Percentiles rank a stretch among this genome's conserved stretches.
These are phyloP conservation scores for Castanea crenata DNA, from an alignment of 306 rosid species.

Conservation along the genomic window DNA sequence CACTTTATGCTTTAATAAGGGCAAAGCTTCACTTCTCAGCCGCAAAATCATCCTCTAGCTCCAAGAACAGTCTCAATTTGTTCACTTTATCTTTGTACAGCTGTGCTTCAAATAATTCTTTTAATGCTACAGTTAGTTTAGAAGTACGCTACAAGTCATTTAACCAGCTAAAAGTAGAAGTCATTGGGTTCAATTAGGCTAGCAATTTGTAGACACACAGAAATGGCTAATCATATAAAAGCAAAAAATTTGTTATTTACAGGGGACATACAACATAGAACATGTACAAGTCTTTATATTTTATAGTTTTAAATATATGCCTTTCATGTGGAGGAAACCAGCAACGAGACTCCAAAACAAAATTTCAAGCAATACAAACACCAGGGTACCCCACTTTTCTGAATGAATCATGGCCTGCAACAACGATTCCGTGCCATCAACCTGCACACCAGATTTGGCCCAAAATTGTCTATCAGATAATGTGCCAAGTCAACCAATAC, in stretches of 20 bases:
- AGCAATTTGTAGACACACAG: constrained; percentile 10
- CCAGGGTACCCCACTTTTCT: constrained; percentile 68
- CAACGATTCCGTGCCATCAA: constrained; percentile 58
- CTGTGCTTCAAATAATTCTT: too few relatives aligned
- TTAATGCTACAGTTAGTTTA: too few relatives aligned
- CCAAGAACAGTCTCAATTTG: too few relatives aligned
- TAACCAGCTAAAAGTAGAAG: constrained; percentile 3
- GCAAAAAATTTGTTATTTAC: constrained; percentile 20
- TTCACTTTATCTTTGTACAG: too few relatives aligned
- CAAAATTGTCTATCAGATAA: constrained; percentile 20
- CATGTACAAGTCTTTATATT: not conserved
- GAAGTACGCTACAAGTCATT: too few relatives aligned
- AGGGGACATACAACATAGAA: not conserved
- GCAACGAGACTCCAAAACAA: constrained; percentile 57
- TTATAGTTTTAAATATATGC: constrained; percentile 51
- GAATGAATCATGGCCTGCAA: constrained; percentile 56
- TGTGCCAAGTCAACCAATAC: not conserved
- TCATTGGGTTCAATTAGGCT: constrained; percentile 5
- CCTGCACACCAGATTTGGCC: constrained; percentile 42
- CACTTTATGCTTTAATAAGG: too few relatives aligned
- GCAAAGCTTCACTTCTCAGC: too few relatives aligned
- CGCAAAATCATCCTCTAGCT: too few relatives aligned
- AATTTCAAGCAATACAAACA: constrained; percentile 54
- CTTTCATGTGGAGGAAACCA: constrained; percentile 63
- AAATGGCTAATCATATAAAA: constrained; percentile 13